Conservation (phyloP, 345 rosid genomes). For the Moringa oleifera region DNA sequence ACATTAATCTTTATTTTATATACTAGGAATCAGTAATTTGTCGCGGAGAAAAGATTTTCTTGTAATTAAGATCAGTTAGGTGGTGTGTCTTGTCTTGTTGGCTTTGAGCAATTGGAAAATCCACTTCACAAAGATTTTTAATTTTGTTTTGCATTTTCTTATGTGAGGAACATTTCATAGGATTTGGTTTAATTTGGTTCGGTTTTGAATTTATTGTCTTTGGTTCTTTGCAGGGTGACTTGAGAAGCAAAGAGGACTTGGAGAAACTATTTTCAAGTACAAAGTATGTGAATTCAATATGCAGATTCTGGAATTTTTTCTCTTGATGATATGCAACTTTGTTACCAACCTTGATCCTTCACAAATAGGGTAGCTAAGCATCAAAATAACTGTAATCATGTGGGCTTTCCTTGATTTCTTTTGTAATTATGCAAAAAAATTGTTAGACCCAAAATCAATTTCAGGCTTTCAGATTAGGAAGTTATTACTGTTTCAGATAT, state of each 20-base stretch:
- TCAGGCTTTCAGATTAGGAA: too few relatives aligned
- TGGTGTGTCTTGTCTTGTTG: too few relatives aligned
- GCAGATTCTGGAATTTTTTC: background rate
- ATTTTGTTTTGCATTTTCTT: background rate
- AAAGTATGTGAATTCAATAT: slow-evolving; percentile 32
- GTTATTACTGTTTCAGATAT: slow-evolving; percentile 29
- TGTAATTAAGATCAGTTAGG: too few relatives aligned
- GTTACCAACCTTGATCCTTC: background rate
- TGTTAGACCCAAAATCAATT: too few relatives aligned
- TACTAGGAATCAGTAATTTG: background rate
- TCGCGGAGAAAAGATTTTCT: too few relatives aligned
- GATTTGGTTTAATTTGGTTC: background rate
- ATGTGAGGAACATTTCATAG: too few relatives aligned
- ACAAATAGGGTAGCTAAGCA: too few relatives aligned
- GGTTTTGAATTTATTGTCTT: slow-evolving; percentile 8
- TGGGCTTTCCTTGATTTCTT: background rate
- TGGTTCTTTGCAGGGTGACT: slow-evolving; percentile 65
- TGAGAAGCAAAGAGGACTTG: slow-evolving; percentile 75
- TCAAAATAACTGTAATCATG: background rate
- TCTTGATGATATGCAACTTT: background rate
- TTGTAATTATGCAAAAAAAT: background rate
- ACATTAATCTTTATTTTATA: background rate
- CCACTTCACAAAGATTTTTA: too few relatives aligned
- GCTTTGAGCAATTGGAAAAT: too few relatives aligned
- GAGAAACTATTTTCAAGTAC: slow-evolving; percentile 72